phyloP scores from a whole-genome alignment of 2,329 filamentous ascomycete species.

The Alternaria hordeiaustralica region DNA sequence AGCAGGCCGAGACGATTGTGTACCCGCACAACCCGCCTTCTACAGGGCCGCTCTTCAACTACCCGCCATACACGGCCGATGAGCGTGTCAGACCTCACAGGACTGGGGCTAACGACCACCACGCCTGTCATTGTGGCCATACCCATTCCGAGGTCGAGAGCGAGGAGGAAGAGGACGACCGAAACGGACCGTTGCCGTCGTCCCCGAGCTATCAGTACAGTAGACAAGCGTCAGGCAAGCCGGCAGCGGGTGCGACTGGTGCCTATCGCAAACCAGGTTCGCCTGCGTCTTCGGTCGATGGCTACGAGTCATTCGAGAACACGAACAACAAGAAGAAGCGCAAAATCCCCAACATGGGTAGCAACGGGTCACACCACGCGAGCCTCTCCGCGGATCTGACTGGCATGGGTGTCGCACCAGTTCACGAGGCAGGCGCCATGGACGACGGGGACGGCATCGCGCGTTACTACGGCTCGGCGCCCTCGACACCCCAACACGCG shows the following conservation, averaged over 20 bases:
- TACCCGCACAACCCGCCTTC: slow-evolving; percentile 79
- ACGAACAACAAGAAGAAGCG: slow-evolving; percentile 99
- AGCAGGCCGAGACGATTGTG: slow-evolving; percentile 80
- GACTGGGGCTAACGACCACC: slow-evolving; percentile 61
- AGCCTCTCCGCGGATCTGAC: slow-evolving; percentile 69
- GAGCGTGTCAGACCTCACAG: slow-evolving; percentile 39
- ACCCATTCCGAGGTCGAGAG: slow-evolving; percentile 62
- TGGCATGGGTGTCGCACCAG: slow-evolving; percentile 64
- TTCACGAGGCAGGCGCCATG: slow-evolving; percentile 51
- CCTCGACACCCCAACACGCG: slow-evolving; percentile 58
- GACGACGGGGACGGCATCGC: slow-evolving; percentile 56
- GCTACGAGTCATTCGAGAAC: slow-evolving; percentile 97
- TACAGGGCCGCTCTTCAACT: slow-evolving; percentile 77
- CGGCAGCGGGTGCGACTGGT: slow-evolving; percentile 34
- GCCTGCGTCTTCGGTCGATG: slow-evolving; percentile 75
- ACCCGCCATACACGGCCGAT: slow-evolving; percentile 56
- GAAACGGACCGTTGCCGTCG: slow-evolving; percentile 49
- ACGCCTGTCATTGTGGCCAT: slow-evolving; percentile 54
- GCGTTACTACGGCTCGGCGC: slow-evolving; percentile 64
- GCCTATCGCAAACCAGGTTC: slow-evolving; percentile 56
- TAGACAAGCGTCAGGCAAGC: slow-evolving; percentile 36
- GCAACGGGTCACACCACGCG: slow-evolving; percentile 64
- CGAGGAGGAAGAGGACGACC: slow-evolving; percentile 63
- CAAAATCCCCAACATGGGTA: slow-evolving; percentile 91
- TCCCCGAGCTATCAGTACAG: slow-evolving; percentile 50